Evolutionary conservation across 352 stramenopile genomes (phyloP).

Genomic region (Phytophthora pinifolia): DNA sequence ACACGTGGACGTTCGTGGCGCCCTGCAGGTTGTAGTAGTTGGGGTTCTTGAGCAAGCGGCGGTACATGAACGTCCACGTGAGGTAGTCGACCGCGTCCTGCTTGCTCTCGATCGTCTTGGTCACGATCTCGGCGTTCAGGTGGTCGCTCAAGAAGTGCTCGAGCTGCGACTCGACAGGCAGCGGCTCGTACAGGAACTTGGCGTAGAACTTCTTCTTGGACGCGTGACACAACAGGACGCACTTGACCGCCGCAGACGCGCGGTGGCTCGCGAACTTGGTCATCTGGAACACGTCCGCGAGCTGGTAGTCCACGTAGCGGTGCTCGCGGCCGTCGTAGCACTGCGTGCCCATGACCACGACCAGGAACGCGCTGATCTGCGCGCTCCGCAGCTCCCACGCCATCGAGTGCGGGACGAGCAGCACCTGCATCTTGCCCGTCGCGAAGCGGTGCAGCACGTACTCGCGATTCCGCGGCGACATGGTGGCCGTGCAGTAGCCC

Average conservation of each 20-base stretch:
- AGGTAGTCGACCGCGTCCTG: constrained; percentile 99
- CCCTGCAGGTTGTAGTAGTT: constrained; percentile 99
- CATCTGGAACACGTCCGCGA: constrained; percentile 98
- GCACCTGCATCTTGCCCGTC: constrained; percentile 86
- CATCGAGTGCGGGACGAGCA: constrained; percentile 94
- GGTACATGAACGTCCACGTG: constrained; percentile 99
- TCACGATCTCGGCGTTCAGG: constrained; percentile 99
- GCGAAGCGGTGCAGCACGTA: constrained; percentile 91
- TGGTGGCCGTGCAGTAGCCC: constrained; percentile 95
- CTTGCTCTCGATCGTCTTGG: constrained; percentile 98
- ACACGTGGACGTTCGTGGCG: constrained; percentile 91
- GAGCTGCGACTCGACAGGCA: constrained; percentile 99
- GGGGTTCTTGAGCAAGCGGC: constrained; percentile 98
- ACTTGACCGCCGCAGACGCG: constrained; percentile 79
- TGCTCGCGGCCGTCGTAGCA: constrained; percentile 96
- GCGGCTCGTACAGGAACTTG: constrained; percentile 98
- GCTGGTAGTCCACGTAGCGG: constrained; percentile 97
- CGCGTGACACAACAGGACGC: constrained; percentile 95
- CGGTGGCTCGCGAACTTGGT: constrained; percentile 85
- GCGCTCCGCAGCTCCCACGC: constrained; percentile 90
- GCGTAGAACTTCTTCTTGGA: constrained; percentile 99
- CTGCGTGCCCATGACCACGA: constrained; percentile 98
- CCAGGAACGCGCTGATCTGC: constrained; percentile 87
- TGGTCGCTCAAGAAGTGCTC: constrained; percentile 98
- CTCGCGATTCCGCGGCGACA: constrained; percentile 90